phyloP scores from a whole-genome alignment of 2,329 filamentous ascomycete species.

The Raffaelea albimanens region DNA sequence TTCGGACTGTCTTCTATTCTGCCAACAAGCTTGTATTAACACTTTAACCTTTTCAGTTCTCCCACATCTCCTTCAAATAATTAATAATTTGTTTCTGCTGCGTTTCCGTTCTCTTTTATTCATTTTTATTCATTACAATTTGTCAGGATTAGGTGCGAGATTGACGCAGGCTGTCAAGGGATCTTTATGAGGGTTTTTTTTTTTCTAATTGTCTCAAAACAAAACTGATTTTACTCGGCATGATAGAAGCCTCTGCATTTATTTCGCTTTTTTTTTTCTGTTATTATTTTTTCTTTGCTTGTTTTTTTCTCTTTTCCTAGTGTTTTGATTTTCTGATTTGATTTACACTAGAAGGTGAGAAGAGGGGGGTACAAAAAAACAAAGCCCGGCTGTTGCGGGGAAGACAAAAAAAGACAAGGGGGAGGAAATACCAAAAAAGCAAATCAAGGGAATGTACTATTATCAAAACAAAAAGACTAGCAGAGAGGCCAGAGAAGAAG shows the following conservation, averaged over 20 bases:
- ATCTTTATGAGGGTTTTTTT: conserved; percentile 5
- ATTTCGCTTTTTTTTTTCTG: background rate
- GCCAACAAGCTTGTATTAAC: conserved; percentile 1
- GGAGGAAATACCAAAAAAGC: background rate
- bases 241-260: conserved; percentile 1
- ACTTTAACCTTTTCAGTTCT: conserved; percentile 18
- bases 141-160: conserved; percentile 10
- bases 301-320: background rate
- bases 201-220: background rate
- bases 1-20: no score
- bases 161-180: conserved; percentile 8
- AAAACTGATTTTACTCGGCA: background rate
- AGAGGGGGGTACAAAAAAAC: background rate
- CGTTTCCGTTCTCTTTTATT: conserved; percentile 2
- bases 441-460: conserved; percentile 1
- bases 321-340: background rate
- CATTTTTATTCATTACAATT: background rate
- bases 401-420: background rate
- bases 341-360: background rate
- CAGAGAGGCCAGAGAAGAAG: background rate
- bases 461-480: background rate
- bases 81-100: conserved; percentile 13
- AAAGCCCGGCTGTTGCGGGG: background rate
- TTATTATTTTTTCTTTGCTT: background rate
- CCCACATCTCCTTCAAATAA: conserved; percentile 29